These are phyloP conservation scores for Fraxinus xanthoxyloides DNA, from an alignment of 305 asterid species.

Conservation along the genomic window DNA sequence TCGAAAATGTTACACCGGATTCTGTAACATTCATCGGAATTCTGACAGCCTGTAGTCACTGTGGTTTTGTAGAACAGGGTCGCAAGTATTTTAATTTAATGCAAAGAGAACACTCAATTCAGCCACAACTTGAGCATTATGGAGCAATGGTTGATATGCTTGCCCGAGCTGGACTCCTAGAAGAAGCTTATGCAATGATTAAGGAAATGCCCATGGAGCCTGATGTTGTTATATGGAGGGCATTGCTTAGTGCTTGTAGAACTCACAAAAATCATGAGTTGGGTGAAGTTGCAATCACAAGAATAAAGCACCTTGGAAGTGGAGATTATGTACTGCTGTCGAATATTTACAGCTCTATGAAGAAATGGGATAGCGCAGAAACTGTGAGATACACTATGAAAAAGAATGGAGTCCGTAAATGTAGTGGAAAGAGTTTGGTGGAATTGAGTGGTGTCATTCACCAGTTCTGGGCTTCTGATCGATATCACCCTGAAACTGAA, in stretches of 20 bases:
- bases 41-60: constrained; percentile 65
- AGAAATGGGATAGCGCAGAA: constrained; percentile 66
- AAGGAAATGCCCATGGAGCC: constrained; percentile 67
- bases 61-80: constrained; percentile 69
- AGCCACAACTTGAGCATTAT: constrained; percentile 75
- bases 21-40: constrained; percentile 60
- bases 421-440: constrained; percentile 71
- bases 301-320: constrained; percentile 52
- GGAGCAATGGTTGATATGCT: constrained; percentile 78
- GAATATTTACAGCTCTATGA: constrained; percentile 59
- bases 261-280: constrained; percentile 52
- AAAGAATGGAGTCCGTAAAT: constrained; percentile 54
- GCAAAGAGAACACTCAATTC: constrained; percentile 45
- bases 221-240: constrained; percentile 68
- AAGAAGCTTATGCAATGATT: constrained; percentile 54
- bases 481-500: constrained; percentile 55
- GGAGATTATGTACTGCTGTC: constrained; percentile 69
- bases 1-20: constrained; percentile 53
- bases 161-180: constrained; percentile 64
- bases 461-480: constrained; percentile 60
- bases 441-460: constrained; percentile 54
- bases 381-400: constrained; percentile 50
- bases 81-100: constrained; percentile 50
- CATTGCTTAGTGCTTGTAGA: constrained; percentile 69
- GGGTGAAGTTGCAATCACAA: constrained; percentile 47